These are phyloP conservation scores for Spizellomyces sp. DNA, from an alignment of 192 early-diverging fungal genomes.

Conservation along the genomic window DNA sequence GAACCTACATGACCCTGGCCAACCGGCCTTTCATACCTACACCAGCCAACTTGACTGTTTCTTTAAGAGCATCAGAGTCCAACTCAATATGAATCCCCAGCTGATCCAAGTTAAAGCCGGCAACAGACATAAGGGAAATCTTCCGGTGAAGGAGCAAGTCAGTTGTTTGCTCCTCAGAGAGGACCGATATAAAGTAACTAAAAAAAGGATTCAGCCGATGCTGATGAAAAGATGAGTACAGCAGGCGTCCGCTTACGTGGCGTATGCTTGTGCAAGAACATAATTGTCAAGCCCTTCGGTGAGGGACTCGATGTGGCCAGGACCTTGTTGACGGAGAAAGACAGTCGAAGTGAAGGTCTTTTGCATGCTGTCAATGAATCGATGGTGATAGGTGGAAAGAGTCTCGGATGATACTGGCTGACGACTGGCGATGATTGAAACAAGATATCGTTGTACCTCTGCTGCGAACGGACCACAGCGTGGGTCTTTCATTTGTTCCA, in stretches of 20 bases:
- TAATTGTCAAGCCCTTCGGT: slow-evolving; percentile 10
- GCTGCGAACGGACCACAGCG: not conserved
- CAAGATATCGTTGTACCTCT: slow-evolving; percentile 21
- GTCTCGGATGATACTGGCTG: slow-evolving; percentile 9
- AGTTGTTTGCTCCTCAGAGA: slow-evolving; percentile 9
- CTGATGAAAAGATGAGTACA: not conserved
- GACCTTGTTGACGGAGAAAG: not conserved
- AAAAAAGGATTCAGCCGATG: not conserved
- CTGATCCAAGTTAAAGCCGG: slow-evolving; percentile 18
- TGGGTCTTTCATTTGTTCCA: slow-evolving; percentile 19
- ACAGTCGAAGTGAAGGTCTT: not conserved
- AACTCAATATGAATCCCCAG: slow-evolving; percentile 8
- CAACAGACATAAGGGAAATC: slow-evolving; percentile 15
- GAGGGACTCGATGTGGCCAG: slow-evolving; percentile 2
- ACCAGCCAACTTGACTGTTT: slow-evolving; percentile 25
- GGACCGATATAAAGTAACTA: slow-evolving; percentile 21
- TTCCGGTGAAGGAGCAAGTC: slow-evolving; percentile 24
- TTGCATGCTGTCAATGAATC: slow-evolving; percentile 4
- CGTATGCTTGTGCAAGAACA: slow-evolving; percentile 10
- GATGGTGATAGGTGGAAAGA: slow-evolving; percentile 11
- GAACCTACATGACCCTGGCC: not conserved
- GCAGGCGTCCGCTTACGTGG: not conserved
- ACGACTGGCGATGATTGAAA: not conserved
- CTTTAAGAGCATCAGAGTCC: slow-evolving; percentile 2
- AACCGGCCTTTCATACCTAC: slow-evolving; percentile 8